phyloP scores from a whole-genome alignment of 805 yeast genomes.

The Lachancea dasiensis region DNA sequence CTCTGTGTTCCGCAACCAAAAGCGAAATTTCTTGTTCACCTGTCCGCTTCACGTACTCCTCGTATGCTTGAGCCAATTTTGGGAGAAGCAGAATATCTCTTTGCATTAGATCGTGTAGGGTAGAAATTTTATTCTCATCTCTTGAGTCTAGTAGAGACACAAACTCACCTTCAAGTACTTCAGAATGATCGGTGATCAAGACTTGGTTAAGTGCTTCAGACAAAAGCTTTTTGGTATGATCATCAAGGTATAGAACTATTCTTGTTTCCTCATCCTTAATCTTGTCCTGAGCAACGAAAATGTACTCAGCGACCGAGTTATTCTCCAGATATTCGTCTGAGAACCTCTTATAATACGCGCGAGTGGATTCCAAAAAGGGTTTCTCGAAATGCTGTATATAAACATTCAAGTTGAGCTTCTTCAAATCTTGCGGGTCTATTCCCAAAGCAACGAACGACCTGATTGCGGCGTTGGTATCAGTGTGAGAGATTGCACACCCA shows the following conservation, averaged over 20 bases:
- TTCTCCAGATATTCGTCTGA: slow-evolving; percentile 57
- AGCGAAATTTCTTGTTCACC: slow-evolving; percentile 38
- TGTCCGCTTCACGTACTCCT: slow-evolving; percentile 60
- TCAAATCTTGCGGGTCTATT: slow-evolving; percentile 82
- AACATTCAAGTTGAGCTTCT: slow-evolving; percentile 74
- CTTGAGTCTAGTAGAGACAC: slow-evolving; percentile 61
- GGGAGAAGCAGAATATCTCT: slow-evolving; percentile 76
- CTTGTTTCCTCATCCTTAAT: slow-evolving; percentile 78
- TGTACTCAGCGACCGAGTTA: slow-evolving; percentile 85
- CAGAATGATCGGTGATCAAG: slow-evolving; percentile 73
- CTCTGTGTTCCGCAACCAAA: slow-evolving; percentile 19
- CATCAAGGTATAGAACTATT: slow-evolving; percentile 75
- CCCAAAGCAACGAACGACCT: slow-evolving; percentile 86
- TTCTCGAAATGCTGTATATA: slow-evolving; percentile 77
- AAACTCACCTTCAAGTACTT: slow-evolving; percentile 70
- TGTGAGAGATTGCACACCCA: slow-evolving; percentile 65
- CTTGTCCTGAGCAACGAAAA: slow-evolving; percentile 77
- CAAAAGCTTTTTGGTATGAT: slow-evolving; percentile 72
- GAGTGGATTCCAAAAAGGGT: slow-evolving; percentile 66
- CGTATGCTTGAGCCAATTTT: slow-evolving; percentile 69
- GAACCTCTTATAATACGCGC: slow-evolving; percentile 47
- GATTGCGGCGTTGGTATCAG: slow-evolving; percentile 64
- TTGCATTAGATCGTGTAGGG: slow-evolving; percentile 68
- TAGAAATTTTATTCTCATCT: slow-evolving; percentile 57
- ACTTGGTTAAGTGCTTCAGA: slow-evolving; percentile 70